Evolutionary conservation across 805 yeast species (phyloP).

Genomic region (Wickerhamomyces canadensis): DNA sequence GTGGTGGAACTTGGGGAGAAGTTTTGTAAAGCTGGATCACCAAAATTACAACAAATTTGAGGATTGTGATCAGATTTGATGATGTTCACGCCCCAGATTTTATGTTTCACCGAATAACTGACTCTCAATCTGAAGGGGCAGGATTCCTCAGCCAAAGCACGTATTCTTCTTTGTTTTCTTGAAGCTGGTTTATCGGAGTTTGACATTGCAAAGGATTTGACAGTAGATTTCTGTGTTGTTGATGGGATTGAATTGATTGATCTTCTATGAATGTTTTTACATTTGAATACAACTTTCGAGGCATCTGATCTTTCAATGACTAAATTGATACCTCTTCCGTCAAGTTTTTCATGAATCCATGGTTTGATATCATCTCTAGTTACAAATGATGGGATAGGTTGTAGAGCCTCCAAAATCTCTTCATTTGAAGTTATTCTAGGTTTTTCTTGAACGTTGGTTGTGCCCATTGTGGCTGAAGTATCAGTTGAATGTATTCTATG

Average conservation of each 20-base stretch:
- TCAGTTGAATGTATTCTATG: too few species aligned
- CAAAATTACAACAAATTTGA: constrained; percentile 21
- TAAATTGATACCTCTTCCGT: constrained; percentile 17
- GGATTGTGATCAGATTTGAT: constrained; percentile 22
- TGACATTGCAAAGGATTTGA: not conserved
- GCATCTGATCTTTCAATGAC: constrained; percentile 30
- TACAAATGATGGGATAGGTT: constrained; percentile 21
- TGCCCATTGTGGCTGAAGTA: not conserved
- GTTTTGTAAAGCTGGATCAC: constrained; percentile 4
- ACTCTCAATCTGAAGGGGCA: constrained; percentile 27
- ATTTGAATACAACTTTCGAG: constrained; percentile 28
- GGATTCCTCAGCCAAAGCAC: constrained; percentile 20
- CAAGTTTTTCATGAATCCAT: constrained; percentile 20
- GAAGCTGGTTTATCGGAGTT: not conserved
- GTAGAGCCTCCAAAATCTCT: constrained; percentile 20
- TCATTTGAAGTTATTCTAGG: constrained; percentile 16
- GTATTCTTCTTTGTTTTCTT: constrained; percentile 13
- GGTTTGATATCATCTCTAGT: constrained; percentile 23
- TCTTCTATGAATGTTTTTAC: constrained; percentile 25
- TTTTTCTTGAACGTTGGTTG: not conserved
- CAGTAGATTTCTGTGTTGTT: constrained; percentile 7
- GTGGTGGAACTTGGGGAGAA: constrained; percentile 9
- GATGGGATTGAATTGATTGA: constrained; percentile 1
- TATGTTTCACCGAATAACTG: constrained; percentile 22
- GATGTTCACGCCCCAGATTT: constrained; percentile 21